A percentile compares a stretch with the other conserved stretches of the same genome.
Evolutionary conservation across 163 green algal genomes (phyloP).

Genomic region (Picocystis sp.): DNA sequence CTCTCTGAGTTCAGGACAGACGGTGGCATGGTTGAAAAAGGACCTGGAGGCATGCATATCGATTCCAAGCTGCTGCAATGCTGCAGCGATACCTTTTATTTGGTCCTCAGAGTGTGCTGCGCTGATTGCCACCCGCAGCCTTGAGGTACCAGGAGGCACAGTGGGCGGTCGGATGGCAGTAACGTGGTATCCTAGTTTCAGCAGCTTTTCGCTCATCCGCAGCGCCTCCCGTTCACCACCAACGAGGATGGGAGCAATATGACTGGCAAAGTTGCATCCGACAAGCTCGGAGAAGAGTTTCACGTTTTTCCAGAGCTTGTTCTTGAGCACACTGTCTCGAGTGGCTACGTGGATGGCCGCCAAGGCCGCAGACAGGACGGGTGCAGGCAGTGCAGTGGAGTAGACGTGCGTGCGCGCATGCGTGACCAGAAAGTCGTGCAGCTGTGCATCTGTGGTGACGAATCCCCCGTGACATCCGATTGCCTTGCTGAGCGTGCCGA

Average conservation of each 20-base stretch:
- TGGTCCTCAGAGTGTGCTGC: slow-evolving; percentile 1
- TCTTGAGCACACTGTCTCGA: background rate
- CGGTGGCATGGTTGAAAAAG: no score
- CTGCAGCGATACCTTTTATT: slow-evolving; percentile 1
- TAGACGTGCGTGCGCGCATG: slow-evolving; percentile 59
- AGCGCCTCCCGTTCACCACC: slow-evolving; percentile 42
- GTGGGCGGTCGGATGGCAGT: slow-evolving; percentile 86
- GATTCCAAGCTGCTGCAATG: background rate
- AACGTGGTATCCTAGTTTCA: slow-evolving; percentile 58
- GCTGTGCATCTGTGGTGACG: slow-evolving; percentile 24
- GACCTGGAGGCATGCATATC: no score
- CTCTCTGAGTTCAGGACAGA: no score
- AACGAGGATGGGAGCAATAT: slow-evolving; percentile 67
- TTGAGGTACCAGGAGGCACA: slow-evolving; percentile 58
- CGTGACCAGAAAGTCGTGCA: slow-evolving; percentile 61
- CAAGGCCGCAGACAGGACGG: slow-evolving; percentile 58
- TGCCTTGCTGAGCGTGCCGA: slow-evolving; percentile 91
- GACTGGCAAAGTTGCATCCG: slow-evolving; percentile 23
- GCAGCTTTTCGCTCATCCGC: slow-evolving; percentile 30
- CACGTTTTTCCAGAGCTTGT: slow-evolving; percentile 3
- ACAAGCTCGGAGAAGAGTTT: background rate
- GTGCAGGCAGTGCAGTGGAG: slow-evolving; percentile 74
- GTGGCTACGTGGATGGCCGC: slow-evolving; percentile 41
- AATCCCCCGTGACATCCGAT: slow-evolving; percentile 79
- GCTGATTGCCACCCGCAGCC: slow-evolving; percentile 11